Base-by-base conservation (phyloP, 1,284 basidiomycete genomes). In the Pascua sp. region DNA sequence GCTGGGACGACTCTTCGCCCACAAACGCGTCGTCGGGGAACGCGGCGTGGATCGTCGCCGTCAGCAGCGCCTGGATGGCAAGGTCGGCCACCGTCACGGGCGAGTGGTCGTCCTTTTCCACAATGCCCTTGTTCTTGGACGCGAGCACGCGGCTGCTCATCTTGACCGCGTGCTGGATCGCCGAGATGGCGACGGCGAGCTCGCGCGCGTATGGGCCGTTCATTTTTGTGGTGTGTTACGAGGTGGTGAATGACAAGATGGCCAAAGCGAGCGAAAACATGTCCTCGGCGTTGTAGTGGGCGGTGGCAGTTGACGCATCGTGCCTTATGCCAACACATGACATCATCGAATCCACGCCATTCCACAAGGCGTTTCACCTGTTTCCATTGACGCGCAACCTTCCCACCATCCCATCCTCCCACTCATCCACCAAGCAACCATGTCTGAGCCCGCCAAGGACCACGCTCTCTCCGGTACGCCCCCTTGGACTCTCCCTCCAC, bases 381-480 rank as follows among this genome's bases (percentile, higher is more conserved):
- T 32, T 32, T 32, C 24, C 24, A 32, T 32, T 3, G 24, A 32
- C 24, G 24, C 24, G 24, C 24, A 32, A 3, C 24, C 24, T 32
- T 32, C 24, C 24, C 24, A 32, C 24, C 24, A 32, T 32, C 24
- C 24, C 24, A 32, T 9, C n/a, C 10, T 42, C 13, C 15, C 48
- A 24, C 5, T 8, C 24, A 36, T n/a, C 12, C 37, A 15, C 3
- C 45, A 15, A 9, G 9, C 47, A 15, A 37, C 44, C 18, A 58
- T 53, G 51, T 10, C 47, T 17, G 46, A 48, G n/a, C 40, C 49
- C 13, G 41, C 41, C 44, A 37, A 55, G 32, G 49, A 56, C 32
- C 45, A 57, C 38, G 44, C 55, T 17, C 38, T 57, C 13, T 47
- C 38, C 9, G 55, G 55, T 57, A 32, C 37, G 46, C n/a, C 7